Conservation (phyloP, 495 filamentous ascomycete species). For the Chaetomium cochliodes region DNA sequence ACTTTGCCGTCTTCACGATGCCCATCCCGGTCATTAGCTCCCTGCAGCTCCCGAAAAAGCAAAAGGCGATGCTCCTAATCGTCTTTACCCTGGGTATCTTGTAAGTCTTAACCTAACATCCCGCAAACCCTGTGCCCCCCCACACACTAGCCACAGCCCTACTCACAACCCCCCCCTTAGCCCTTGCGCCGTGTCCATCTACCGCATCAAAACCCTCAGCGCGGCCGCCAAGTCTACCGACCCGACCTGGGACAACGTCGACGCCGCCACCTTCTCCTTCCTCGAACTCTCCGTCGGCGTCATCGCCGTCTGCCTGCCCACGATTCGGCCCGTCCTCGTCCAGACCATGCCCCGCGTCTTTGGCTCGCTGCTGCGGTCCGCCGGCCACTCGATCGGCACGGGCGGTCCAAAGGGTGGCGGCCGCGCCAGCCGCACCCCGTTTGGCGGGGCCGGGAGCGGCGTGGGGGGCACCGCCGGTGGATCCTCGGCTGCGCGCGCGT, state of each 20-base stretch:
- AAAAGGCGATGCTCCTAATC: slow-evolving; percentile 46
- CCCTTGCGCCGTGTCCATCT: slow-evolving; percentile 35
- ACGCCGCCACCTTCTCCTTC: slow-evolving; percentile 54
- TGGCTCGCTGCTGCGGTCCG: slow-evolving; percentile 17
- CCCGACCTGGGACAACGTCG: slow-evolving; percentile 46
- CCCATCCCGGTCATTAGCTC: slow-evolving; percentile 33
- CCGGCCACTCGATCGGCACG: background rate
- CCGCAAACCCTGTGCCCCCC: background rate
- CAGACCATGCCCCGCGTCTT: slow-evolving; percentile 27
- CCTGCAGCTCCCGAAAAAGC: slow-evolving; percentile 42
- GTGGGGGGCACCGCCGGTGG: background rate
- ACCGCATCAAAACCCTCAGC: slow-evolving; percentile 43
- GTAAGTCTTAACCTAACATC: slow-evolving; percentile 26
- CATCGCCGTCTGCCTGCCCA: slow-evolving; percentile 54
- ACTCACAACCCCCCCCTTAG: slow-evolving; percentile 28
- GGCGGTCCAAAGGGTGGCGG: background rate
- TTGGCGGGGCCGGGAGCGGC: background rate
- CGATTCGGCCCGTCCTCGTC: slow-evolving; percentile 44
- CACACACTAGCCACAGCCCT: slow-evolving; percentile 5
- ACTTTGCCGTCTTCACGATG: slow-evolving; percentile 31
- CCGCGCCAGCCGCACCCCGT: slow-evolving; percentile 8
- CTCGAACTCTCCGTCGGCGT: slow-evolving; percentile 56
- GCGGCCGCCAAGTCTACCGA: slow-evolving; percentile 42
- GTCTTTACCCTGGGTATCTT: slow-evolving; percentile 52
- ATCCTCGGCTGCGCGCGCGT: background rate